Evolutionary conservation across 1,139 yeast species (phyloP).

Genomic region (Candida freyschussii): DNA sequence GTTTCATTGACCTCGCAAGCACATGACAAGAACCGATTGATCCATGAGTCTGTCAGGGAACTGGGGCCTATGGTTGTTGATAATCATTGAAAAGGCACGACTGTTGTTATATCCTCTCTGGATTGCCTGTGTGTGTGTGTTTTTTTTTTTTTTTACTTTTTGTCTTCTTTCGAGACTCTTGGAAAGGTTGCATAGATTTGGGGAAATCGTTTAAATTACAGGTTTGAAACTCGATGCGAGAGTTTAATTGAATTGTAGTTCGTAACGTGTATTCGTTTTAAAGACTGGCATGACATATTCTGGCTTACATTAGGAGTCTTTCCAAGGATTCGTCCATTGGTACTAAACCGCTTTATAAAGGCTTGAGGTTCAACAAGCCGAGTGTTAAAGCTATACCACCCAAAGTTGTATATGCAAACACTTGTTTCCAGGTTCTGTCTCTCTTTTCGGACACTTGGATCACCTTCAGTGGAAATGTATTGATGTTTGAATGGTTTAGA

Average conservation of each 20-base stretch:
- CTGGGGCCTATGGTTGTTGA: constrained; percentile 9
- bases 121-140: too few species aligned
- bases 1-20: constrained; percentile 1
- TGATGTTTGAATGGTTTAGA: constrained; percentile 15
- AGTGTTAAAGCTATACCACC: constrained; percentile 5
- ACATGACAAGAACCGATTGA: constrained; percentile 5
- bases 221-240: too few species aligned
- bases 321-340: not conserved
- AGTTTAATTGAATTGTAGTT: too few species aligned
- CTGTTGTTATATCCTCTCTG: too few species aligned
- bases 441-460: constrained; percentile 10
- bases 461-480: constrained; percentile 17
- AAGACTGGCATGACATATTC: too few species aligned
- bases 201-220: too few species aligned
- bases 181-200: too few species aligned
- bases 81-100: too few species aligned
- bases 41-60: constrained; percentile 9
- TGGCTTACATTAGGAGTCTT: too few species aligned
- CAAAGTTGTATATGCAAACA: constrained; percentile 4
- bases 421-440: constrained; percentile 1
- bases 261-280: too few species aligned
- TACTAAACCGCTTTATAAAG: not conserved
- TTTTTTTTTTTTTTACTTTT: not conserved
- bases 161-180: not conserved
- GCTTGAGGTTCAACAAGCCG: constrained; percentile 1